Conservation (phyloP, 2,329 filamentous ascomycete genomes). For the Colletotrichum eremochloae region DNA sequence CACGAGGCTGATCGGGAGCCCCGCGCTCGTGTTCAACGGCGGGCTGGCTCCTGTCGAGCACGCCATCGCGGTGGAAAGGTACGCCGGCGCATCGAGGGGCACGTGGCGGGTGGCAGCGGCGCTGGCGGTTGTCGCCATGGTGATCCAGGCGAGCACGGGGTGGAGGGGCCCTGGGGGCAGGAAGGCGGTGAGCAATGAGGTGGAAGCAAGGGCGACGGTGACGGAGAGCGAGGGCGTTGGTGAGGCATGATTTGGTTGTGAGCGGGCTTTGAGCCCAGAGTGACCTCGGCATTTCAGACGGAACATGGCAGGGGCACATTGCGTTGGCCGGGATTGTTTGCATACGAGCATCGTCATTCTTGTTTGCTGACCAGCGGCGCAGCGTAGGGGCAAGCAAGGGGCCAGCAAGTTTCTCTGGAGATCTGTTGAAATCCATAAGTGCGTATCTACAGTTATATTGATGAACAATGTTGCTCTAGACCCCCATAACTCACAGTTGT, state of each 20-base stretch:
- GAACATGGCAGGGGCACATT: not conserved
- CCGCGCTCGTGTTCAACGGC: constrained; percentile 62
- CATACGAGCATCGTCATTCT: not conserved
- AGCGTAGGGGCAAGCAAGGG: not conserved
- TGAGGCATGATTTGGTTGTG: constrained; percentile 46
- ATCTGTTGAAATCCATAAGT: too few relatives aligned
- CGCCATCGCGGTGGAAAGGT: constrained; percentile 61
- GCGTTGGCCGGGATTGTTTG: not conserved
- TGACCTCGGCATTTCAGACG: not conserved
- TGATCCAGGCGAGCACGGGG: constrained; percentile 65
- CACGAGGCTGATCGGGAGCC: constrained; percentile 63
- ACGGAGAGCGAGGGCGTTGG: constrained; percentile 51
- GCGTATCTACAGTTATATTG: not conserved
- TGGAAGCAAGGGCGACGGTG: constrained; percentile 45
- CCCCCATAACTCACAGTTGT: too few relatives aligned
- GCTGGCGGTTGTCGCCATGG: constrained; percentile 58
- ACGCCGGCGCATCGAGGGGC: constrained; percentile 59
- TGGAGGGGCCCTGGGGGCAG: constrained; percentile 61
- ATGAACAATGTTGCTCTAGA: too few relatives aligned
- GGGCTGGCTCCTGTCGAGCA: constrained; percentile 58
- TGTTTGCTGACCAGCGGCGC: not conserved
- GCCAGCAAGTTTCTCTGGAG: not conserved
- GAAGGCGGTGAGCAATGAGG: constrained; percentile 53
- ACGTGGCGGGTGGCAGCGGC: constrained; percentile 63
- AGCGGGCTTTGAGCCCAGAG: not conserved